Evolutionary conservation across 768 basidiomycete species (phyloP).

Genomic region (Myochromella boudieri): DNA sequence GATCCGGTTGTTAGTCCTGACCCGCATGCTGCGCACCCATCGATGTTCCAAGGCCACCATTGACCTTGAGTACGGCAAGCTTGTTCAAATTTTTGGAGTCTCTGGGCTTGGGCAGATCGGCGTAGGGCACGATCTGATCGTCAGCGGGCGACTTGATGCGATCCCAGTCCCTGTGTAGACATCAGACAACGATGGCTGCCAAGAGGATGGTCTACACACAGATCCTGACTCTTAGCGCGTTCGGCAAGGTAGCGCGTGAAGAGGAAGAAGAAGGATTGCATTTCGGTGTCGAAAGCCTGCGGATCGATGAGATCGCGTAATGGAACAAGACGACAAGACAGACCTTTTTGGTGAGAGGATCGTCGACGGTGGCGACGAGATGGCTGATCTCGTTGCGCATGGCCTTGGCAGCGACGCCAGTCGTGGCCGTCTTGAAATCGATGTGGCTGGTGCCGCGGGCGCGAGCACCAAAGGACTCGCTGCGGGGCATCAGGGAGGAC

Average conservation of each 20-base stretch:
- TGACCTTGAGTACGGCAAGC: constrained; percentile 93
- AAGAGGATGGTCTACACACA: constrained; percentile 50
- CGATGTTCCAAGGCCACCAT: constrained; percentile 90
- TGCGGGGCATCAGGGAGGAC: constrained; percentile 56
- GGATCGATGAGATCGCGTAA: constrained; percentile 18
- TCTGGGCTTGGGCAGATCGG: constrained; percentile 57
- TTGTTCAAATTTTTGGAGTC: constrained; percentile 79
- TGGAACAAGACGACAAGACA: constrained; percentile 2
- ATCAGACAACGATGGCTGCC: constrained; percentile 6
- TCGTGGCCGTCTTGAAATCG: constrained; percentile 98
- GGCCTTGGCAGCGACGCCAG: constrained; percentile 89
- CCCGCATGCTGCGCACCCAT: constrained; percentile 57
- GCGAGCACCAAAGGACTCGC: constrained; percentile 69
- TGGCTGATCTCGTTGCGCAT: constrained; percentile 98
- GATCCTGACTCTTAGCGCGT: constrained; percentile 81
- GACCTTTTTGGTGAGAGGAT: constrained; percentile 82
- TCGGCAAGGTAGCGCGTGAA: constrained; percentile 94
- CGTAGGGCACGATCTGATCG: constrained; percentile 85
- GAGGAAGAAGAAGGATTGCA: constrained; percentile 95
- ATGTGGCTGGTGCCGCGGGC: constrained; percentile 78
- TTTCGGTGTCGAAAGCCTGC: constrained; percentile 91
- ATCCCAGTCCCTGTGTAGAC: constrained; percentile 71
- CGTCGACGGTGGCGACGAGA: constrained; percentile 85
- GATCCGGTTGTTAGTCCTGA: neutral
- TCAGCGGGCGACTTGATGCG: constrained; percentile 84